Evolutionary conservation across 2,329 filamentous ascomycete genomes (phyloP).

Genomic region (Fusarium lyarnte): DNA sequence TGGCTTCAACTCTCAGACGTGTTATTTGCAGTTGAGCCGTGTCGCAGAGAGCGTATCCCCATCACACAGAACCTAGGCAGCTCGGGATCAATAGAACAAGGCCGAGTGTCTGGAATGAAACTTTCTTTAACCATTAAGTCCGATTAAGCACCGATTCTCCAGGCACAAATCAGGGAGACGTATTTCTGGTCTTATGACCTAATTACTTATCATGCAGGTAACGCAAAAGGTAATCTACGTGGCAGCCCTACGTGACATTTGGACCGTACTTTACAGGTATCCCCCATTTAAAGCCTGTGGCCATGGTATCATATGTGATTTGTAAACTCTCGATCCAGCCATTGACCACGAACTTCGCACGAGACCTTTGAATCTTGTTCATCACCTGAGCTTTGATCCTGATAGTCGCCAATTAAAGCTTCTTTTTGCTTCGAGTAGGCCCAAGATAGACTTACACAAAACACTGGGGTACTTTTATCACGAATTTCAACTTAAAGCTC

Average conservation of each 20-base stretch:
- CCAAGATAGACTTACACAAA: background rate
- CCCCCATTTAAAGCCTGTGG: background rate
- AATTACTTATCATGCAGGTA: no score
- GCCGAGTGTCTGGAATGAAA: background rate
- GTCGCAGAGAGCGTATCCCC: background rate
- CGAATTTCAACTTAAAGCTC: background rate
- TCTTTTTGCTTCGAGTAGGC: background rate
- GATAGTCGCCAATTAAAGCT: no score
- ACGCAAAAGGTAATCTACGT: no score
- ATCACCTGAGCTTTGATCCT: background rate
- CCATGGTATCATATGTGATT: background rate
- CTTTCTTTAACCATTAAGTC: background rate
- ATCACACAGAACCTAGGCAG: background rate
- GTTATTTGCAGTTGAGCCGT: background rate
- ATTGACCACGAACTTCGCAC: background rate
- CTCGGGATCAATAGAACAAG: background rate
- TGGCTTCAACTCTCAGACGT: background rate
- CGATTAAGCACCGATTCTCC: fast-evolving
- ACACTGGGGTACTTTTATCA: fast-evolving
- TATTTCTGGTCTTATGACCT: background rate
- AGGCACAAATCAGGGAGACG: fast-evolving
- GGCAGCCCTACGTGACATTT: background rate
- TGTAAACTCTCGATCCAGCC: background rate
- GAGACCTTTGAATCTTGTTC: no score
- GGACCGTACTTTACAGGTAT: no score